Evolutionary conservation across 139 green algal species (phyloP), one percentile per base, ranked within the genome.

Genomic region (Medakamo hakoo): DNA sequence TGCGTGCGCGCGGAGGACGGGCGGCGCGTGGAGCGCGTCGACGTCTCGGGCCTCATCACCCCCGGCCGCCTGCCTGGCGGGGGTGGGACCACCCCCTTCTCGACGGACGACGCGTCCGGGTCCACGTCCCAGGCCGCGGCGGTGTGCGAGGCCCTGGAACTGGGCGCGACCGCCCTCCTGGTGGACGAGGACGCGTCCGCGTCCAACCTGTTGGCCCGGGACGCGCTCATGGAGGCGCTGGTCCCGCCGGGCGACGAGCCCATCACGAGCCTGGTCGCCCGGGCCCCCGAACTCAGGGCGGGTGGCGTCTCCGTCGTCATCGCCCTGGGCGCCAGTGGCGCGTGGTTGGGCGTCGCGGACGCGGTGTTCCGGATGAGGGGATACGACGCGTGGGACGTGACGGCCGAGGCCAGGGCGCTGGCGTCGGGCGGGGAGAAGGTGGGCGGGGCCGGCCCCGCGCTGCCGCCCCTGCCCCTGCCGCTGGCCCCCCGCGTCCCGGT

Each of bases 121-220:
- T 76, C 60, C 69, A 90, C 81, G 26, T 79, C 65, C 1, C 63
- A 68, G 62, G 76, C 82, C 0, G 71, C 82, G 30, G 79, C 75
- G 69, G 87, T 89, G 63, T 66, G 76, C 49, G 80, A 86, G 67
- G 71, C 79, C 1, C 63, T 84, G 28, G 80, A 87, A 67, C 57
- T 63, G 19, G 76, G 80, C 1, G 55, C 65, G 1, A 30, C 25
- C 32, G 32, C 59, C 26, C 64, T 89, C 69, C 63, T 89, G 55
- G 55, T 89, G 32, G 82, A 89, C 66, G 82, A 89, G 60, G 82
- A 89, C 66, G 86, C 80, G 1, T 79, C 70, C 30, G 82, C 82
- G 3, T 82, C 82, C 23, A 89, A 89, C 68, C 81, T 90, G 62
- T 88, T 89, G 82, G 76, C 81, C 30, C 29, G 82, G 0, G 82